Conservation (phyloP, 257 asterid species). For the Orobanche coerulescens region DNA sequence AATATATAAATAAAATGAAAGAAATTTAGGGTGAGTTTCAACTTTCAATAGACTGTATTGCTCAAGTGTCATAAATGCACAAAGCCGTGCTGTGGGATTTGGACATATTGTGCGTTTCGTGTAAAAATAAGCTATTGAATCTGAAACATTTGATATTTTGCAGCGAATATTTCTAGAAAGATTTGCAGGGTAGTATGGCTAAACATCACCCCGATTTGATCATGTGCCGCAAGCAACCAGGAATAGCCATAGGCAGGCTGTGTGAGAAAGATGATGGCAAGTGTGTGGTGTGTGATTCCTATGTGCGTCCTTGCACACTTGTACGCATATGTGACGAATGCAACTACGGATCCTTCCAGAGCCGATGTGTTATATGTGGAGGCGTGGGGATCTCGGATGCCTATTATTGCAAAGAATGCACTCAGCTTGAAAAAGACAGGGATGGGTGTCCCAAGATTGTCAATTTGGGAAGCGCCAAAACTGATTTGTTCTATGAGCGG, state of each 20-base stretch:
- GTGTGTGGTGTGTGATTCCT: slow-evolving; percentile 85
- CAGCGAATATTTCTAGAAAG: slow-evolving; percentile 21
- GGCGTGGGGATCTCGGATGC: slow-evolving; percentile 94
- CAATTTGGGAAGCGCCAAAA: slow-evolving; percentile 79
- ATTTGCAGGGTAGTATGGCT: slow-evolving; percentile 46
- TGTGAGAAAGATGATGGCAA: slow-evolving; percentile 90
- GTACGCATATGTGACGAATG: slow-evolving; percentile 86
- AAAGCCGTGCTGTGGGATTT: not conserved
- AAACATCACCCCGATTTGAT: slow-evolving; percentile 90
- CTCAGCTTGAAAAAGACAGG: slow-evolving; percentile 82
- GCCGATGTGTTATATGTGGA: slow-evolving; percentile 83
- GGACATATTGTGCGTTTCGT: no score
- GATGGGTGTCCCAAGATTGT: slow-evolving; percentile 92
- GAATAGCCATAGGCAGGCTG: slow-evolving; percentile 87
- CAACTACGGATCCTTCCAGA: slow-evolving; percentile 87
- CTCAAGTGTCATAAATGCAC: not conserved
- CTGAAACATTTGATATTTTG: not conserved
- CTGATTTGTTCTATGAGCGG: slow-evolving; percentile 75
- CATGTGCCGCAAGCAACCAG: slow-evolving; percentile 92
- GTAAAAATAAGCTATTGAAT: not conserved
- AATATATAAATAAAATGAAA: no score
- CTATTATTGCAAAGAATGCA: slow-evolving; percentile 91
- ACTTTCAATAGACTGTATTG: not conserved
- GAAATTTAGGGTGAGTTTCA: no score
- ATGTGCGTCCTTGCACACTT: slow-evolving; percentile 86